Evolutionary conservation across 768 basidiomycete species (phyloP), one percentile per base, ranked within the genome.

Genomic region (Naematelia aurantialba): DNA sequence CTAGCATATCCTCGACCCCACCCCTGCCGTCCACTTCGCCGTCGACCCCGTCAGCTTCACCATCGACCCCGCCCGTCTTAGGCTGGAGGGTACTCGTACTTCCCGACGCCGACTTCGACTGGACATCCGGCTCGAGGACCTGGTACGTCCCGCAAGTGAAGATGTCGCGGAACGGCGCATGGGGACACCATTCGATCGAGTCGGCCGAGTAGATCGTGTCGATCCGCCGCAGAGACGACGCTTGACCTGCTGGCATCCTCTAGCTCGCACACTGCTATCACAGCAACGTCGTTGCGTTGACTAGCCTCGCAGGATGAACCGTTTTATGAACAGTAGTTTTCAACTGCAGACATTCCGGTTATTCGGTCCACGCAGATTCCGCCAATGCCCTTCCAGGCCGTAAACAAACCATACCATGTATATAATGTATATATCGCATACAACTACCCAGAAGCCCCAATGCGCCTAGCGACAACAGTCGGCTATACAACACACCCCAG

Each of bases 141-240:
- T 89, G 85, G 79, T 99, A 99, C 0, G 94, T 97, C 21, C 94
- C 94, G 67, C 90, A 91, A 1, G 87, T 87, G 59, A 97, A 82
- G 25, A 96, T 77, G 64, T 87, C 79, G 2, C 80, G 78, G 50
- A 80, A 81, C 24, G 79, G 79, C 12, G 81, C 80, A 56, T 83
- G 83, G 3, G 92, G 93, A 66, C 89, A 92, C 74, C 92, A 97
- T 69, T 98, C 96, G 55, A 91, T 82, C 11, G 88, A 85, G 76
- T 96, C 92, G 21, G 91, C 92, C 10, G 91, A 91, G 69, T 84
- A 86, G n/a, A 79, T 76, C 0, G 91, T 94, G 76, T 90, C 85
- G 66, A 82, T 17, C 19, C 47, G 34, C 5, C 29, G 13, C 19
- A 52, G n/a, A 3, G 52, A 52, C 3, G 10, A 12, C 13, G 30